phyloP scores from a whole-genome alignment of 495 filamentous ascomycete species.

The Aspergillus conjunctus region DNA sequence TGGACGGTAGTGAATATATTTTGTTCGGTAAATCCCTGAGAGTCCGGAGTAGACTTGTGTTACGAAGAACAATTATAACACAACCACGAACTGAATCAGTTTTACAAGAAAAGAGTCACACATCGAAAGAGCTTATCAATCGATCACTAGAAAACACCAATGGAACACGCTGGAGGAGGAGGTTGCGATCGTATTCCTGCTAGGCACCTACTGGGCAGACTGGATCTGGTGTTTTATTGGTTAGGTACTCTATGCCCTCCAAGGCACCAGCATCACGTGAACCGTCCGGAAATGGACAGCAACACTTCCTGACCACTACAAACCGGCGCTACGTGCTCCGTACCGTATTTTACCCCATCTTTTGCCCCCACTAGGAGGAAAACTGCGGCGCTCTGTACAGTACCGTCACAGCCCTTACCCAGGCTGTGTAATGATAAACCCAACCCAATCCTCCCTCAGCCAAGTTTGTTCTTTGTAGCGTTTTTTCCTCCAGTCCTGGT shows the following conservation, averaged over 20 bases:
- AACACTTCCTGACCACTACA: neutral
- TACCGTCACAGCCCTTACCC: neutral
- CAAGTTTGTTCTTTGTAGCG: constrained; percentile 14
- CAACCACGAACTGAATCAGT: too few relatives aligned
- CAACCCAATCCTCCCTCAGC: neutral
- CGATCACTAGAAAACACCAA: too few relatives aligned
- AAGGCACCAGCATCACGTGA: neutral
- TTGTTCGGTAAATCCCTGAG: too few relatives aligned
- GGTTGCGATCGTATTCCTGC: too few relatives aligned
- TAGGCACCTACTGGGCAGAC: neutral
- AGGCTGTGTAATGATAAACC: neutral
- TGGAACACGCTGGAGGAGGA: too few relatives aligned
- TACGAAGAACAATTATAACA: too few relatives aligned
- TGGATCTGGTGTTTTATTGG: neutral
- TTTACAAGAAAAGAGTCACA: too few relatives aligned
- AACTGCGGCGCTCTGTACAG: neutral
- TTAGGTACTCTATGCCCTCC: neutral
- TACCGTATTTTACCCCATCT: neutral
- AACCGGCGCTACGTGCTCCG: neutral
- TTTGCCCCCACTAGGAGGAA: neutral
- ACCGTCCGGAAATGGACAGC: neutral
- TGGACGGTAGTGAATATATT: too few relatives aligned
- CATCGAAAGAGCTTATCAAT: too few relatives aligned
- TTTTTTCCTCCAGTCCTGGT: constrained; percentile 20
- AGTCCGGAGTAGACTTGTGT: too few relatives aligned